Percentiles rank a stretch among this genome's conserved stretches.
phyloP scores from a whole-genome alignment of 2,329 filamentous ascomycete species.

The Cryphonectria nitschkei region DNA sequence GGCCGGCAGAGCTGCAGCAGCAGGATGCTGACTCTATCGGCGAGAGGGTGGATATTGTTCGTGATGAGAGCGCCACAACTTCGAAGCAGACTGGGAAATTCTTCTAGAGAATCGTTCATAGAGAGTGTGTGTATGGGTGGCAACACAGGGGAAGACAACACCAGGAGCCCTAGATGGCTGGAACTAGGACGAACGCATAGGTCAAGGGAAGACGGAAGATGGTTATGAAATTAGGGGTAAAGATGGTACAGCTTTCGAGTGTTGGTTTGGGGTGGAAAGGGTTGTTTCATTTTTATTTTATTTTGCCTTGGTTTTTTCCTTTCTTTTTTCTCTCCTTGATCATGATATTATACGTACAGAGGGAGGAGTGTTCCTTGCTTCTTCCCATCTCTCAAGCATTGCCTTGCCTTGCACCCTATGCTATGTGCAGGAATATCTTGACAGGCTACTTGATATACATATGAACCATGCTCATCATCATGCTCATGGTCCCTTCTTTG shows the following conservation, averaged over 20 bases:
- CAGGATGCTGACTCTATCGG: conserved; percentile 16
- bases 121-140: not conserved
- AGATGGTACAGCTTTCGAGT: not conserved
- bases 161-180: not conserved
- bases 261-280: not conserved
- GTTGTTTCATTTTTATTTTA: not conserved
- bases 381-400: not conserved
- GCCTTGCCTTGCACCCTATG: not conserved
- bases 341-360: not conserved
- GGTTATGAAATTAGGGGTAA: not conserved
- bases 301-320: not conserved
- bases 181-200: not conserved
- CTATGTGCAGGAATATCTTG: not conserved
- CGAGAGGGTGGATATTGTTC: conserved; percentile 30
- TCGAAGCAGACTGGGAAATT: conserved; percentile 55
- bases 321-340: not conserved
- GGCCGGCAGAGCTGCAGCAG: conserved; percentile 40
- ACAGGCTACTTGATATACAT: conserved; percentile 28
- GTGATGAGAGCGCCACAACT: conserved; percentile 34
- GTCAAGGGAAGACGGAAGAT: not conserved
- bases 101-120: conserved; percentile 44
- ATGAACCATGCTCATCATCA: not conserved
- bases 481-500: not conserved
- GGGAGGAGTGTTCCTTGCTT: not conserved
- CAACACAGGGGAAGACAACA: not conserved